Evolutionary conservation across 192 early-diverging fungal genomes (phyloP).

Genomic region (Coemansia sp.): DNA sequence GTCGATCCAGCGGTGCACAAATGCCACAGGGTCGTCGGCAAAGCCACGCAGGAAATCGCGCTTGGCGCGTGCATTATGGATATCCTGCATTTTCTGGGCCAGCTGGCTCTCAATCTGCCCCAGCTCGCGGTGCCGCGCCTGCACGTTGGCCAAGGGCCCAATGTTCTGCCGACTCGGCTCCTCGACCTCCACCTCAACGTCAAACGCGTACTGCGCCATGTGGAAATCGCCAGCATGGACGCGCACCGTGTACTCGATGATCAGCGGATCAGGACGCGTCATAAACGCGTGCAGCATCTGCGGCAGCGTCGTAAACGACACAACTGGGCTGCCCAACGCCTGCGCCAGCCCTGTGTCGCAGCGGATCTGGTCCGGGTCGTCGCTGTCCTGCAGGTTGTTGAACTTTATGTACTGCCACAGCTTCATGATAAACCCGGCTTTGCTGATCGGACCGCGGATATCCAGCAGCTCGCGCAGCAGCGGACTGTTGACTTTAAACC

Average conservation of each 20-base stretch:
- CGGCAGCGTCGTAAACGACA: slow-evolving; percentile 79
- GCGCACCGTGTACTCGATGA: slow-evolving; percentile 86
- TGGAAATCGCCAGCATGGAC: slow-evolving; percentile 71
- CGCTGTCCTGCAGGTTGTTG: slow-evolving; percentile 84
- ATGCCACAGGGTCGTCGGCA: slow-evolving; percentile 79
- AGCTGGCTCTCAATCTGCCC: slow-evolving; percentile 55
- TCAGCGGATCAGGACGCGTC: slow-evolving; percentile 78
- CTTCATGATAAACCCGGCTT: slow-evolving; percentile 67
- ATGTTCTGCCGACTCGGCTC: slow-evolving; percentile 58
- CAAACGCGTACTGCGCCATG: slow-evolving; percentile 76
- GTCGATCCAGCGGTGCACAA: slow-evolving; percentile 90
- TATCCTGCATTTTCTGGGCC: slow-evolving; percentile 72
- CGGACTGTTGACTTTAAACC: slow-evolving; percentile 71
- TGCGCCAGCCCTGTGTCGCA: slow-evolving; percentile 72
- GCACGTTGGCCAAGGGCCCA: slow-evolving; percentile 55
- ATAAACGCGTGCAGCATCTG: slow-evolving; percentile 76
- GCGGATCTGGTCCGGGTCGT: slow-evolving; percentile 84
- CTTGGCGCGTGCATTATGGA: slow-evolving; percentile 86
- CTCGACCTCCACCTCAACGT: slow-evolving; percentile 88
- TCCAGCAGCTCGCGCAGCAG: slow-evolving; percentile 73
- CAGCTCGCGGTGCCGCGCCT: slow-evolving; percentile 56
- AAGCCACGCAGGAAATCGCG: slow-evolving; percentile 92
- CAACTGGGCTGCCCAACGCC: slow-evolving; percentile 63
- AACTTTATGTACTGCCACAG: slow-evolving; percentile 97
- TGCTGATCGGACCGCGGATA: slow-evolving; percentile 55